These are phyloP conservation scores for Wickerhamia fluorescens DNA, from an alignment of 805 yeast species.

Conservation along the genomic window DNA sequence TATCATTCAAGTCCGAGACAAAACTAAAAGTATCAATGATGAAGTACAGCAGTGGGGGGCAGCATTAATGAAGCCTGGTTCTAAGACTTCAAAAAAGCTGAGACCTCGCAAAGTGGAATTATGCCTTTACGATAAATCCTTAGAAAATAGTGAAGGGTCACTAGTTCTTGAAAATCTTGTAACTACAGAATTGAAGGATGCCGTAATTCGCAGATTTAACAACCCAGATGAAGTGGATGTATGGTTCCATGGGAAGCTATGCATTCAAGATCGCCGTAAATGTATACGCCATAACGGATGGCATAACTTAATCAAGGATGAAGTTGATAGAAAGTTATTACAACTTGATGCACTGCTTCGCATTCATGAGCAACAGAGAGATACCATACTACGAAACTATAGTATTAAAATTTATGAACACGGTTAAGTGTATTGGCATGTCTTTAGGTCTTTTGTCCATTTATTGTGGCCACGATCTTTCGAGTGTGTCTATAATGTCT, in stretches of 20 bases:
- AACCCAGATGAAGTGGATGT: conserved; percentile 11
- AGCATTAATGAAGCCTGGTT: too few species aligned
- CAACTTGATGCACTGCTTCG: conserved; percentile 29
- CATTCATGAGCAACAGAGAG: conserved; percentile 16
- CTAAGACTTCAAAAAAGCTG: too few species aligned
- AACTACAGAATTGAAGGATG: too few species aligned
- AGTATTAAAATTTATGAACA: conserved; percentile 25
- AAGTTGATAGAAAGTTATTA: conserved; percentile 19
- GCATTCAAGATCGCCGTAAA: conserved; percentile 48
- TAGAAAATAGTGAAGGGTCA: too few species aligned
- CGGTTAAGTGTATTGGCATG: too few species aligned
- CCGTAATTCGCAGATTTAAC: too few species aligned
- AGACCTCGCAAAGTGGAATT: too few species aligned
- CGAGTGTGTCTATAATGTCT: conserved; percentile 58
- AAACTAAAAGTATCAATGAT: too few species aligned
- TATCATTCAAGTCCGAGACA: too few species aligned
- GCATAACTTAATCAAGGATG: conserved; percentile 33
- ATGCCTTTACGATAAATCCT: too few species aligned
- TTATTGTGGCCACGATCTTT: conserved; percentile 63
- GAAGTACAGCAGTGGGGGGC: too few species aligned
- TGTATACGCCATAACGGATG: conserved; percentile 52
- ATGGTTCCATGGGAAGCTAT: conserved; percentile 15
- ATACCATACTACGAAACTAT: conserved; percentile 26
- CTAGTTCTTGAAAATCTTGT: too few species aligned
- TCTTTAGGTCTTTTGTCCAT: conserved; percentile 56